A percentile compares a stretch with the other conserved stretches of the same genome.
These are phyloP conservation scores for Camellia granthamiana DNA, from an alignment of 148 eudicot genomes.

Conservation along the genomic window DNA sequence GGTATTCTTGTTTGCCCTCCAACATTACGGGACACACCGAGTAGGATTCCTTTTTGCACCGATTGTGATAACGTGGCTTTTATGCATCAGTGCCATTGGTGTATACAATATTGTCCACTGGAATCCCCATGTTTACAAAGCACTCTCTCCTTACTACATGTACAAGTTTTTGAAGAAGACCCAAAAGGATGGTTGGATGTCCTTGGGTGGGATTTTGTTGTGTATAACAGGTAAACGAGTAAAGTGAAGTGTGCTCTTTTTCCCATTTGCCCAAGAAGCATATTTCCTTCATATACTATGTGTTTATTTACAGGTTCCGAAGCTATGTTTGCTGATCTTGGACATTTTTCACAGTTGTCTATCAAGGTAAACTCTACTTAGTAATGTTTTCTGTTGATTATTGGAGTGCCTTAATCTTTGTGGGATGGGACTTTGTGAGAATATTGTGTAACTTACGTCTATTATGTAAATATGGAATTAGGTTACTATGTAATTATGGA, in stretches of 20 bases:
- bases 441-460: too few relatives aligned
- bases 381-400: background rate
- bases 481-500: too few relatives aligned
- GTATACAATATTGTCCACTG: slow-evolving; percentile 79
- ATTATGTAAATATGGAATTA: too few relatives aligned
- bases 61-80: slow-evolving; percentile 76
- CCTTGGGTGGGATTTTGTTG: slow-evolving; percentile 92
- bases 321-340: slow-evolving; percentile 99
- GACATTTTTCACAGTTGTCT: slow-evolving; percentile 95
- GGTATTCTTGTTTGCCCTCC: slow-evolving; percentile 73
- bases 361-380: slow-evolving; percentile 58
- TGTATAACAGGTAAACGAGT: slow-evolving; percentile 74
- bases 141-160: slow-evolving; percentile 97
- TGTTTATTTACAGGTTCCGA: slow-evolving; percentile 64
- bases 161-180: slow-evolving; percentile 91
- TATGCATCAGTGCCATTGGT: slow-evolving; percentile 89
- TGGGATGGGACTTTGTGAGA: too few relatives aligned
- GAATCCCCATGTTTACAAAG: slow-evolving; percentile 82
- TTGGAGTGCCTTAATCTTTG: too few relatives aligned
- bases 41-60: slow-evolving; percentile 94
- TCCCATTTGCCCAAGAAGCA: slow-evolving; percentile 1
- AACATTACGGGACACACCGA: slow-evolving; percentile 90
- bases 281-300: background rate
- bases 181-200: slow-evolving; percentile 87
- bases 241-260: background rate